A percentile compares a stretch with the other conserved stretches of the same genome.
Evolutionary conservation across 345 rosid species (phyloP).

Genomic region (Brassica carinata): DNA sequence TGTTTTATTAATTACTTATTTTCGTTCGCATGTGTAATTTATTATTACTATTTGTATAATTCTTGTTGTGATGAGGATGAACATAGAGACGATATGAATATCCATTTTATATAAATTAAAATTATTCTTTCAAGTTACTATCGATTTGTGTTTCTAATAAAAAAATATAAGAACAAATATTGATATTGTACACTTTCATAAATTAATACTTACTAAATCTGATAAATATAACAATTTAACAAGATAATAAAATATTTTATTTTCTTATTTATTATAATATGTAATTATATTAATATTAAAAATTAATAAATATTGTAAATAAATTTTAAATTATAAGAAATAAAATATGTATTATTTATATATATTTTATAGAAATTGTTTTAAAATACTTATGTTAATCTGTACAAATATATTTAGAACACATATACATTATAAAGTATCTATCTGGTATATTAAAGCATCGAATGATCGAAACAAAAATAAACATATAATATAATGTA

Average conservation of each 20-base stretch:
- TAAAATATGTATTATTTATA: no score
- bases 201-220: no score
- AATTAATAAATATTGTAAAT: no score
- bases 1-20: conserved; percentile 17
- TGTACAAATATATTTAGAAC: not conserved
- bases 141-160: not conserved
- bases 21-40: not conserved
- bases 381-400: no score
- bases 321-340: no score
- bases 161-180: not conserved
- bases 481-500: not conserved
- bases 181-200: not conserved
- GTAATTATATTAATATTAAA: not conserved
- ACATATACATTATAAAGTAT: not conserved
- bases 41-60: not conserved
- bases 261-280: no score
- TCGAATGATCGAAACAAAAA: not conserved
- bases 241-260: no score
- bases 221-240: no score
- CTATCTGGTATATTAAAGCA: not conserved
- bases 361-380: no score
- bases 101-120: not conserved
- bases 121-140: not conserved
- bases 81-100: not conserved
- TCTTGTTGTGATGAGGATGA: not conserved